Conservation (phyloP, 768 basidiomycete genomes). For the Mycena latifolia region DNA sequence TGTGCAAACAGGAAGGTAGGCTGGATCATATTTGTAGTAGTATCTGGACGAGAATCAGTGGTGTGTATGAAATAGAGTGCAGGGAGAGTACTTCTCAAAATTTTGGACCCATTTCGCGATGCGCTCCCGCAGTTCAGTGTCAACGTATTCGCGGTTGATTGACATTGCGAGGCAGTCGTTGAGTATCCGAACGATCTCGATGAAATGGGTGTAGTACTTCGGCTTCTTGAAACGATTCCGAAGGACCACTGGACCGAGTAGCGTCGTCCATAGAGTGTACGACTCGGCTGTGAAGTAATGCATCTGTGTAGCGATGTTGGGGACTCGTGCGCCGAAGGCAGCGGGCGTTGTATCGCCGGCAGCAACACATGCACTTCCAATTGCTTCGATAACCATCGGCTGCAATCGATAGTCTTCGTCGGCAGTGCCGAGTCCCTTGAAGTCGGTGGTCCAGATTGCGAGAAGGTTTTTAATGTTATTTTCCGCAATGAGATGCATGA, state of each 20-base stretch:
- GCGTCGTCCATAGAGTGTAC: background rate
- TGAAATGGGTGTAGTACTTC: slow-evolving; percentile 13
- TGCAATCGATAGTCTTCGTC: slow-evolving; percentile 42
- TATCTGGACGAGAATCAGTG: background rate
- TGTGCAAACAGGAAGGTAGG: background rate
- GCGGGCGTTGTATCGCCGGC: slow-evolving; percentile 7
- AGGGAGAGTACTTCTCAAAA: slow-evolving; percentile 12
- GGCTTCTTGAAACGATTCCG: slow-evolving; percentile 1
- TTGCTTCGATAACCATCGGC: background rate
- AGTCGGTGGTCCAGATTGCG: slow-evolving; percentile 53
- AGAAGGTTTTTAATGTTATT: slow-evolving; percentile 58
- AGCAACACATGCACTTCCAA: slow-evolving; percentile 1
- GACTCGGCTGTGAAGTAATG: slow-evolving; percentile 12
- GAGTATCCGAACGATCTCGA: background rate
- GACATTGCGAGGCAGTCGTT: slow-evolving; percentile 9
- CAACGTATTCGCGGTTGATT: slow-evolving; percentile 10
- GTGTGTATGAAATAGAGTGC: background rate
- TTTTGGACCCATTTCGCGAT: slow-evolving; percentile 11
- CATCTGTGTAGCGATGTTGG: background rate
- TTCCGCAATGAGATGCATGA: slow-evolving; percentile 64
- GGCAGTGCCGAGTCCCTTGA: slow-evolving; percentile 52
- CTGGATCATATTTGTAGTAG: slow-evolving; percentile 10
- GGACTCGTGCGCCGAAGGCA: slow-evolving; percentile 10
- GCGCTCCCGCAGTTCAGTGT: background rate
- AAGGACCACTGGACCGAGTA: slow-evolving; percentile 2